Evolutionary conservation across 805 yeast species (phyloP).

Genomic region (Wickerhamomyces hampshirensis): DNA sequence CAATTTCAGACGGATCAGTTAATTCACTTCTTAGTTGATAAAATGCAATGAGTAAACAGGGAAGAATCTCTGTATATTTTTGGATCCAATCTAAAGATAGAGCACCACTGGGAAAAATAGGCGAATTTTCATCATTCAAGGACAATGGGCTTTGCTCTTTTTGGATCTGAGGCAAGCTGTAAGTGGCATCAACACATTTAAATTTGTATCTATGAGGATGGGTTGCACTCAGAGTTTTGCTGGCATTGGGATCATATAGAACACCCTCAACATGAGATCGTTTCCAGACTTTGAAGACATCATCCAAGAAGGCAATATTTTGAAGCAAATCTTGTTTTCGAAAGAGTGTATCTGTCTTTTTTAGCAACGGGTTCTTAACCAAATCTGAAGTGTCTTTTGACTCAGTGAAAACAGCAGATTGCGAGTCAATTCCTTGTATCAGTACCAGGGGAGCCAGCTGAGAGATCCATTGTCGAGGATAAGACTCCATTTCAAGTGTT

Average conservation of each 20-base stretch:
- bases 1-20: slow-evolving; percentile 19
- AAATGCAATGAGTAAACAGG: slow-evolving; percentile 42
- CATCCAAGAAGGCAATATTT: slow-evolving; percentile 14
- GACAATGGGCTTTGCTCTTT: slow-evolving; percentile 7
- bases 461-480: slow-evolving; percentile 29
- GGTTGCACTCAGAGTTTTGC: slow-evolving; percentile 17
- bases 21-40: slow-evolving; percentile 34
- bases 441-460: slow-evolving; percentile 36
- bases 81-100: slow-evolving; percentile 48
- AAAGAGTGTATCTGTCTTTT: slow-evolving; percentile 7
- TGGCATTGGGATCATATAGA: slow-evolving; percentile 24
- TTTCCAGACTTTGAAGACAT: slow-evolving; percentile 26
- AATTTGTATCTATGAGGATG: slow-evolving; percentile 26
- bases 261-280: slow-evolving; percentile 25
- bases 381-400: slow-evolving; percentile 6
- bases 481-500: slow-evolving; percentile 43
- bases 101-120: slow-evolving; percentile 30
- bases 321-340: slow-evolving; percentile 9
- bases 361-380: slow-evolving; percentile 2
- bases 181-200: slow-evolving; percentile 27
- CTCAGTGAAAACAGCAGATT: slow-evolving; percentile 1
- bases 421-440: slow-evolving; percentile 36
- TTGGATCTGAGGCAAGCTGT: slow-evolving; percentile 19
- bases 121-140: slow-evolving; percentile 9
- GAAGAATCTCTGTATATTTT: slow-evolving; percentile 44